These are phyloP conservation scores for Lipomyces kockii DNA, from an alignment of 805 yeast genomes.

Conservation along the genomic window DNA sequence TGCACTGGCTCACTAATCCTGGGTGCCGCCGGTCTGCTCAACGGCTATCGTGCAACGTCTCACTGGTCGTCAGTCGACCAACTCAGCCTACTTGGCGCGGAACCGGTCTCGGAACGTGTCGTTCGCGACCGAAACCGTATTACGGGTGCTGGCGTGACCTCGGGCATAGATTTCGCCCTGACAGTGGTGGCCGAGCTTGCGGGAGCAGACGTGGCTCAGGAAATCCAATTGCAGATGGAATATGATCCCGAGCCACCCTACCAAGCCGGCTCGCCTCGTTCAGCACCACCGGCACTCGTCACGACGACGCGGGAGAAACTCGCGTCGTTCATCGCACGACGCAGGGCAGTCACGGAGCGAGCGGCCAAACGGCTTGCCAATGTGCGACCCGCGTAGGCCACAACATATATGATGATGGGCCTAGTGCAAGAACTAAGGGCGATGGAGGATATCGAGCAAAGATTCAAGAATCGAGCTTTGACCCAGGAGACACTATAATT, in stretches of 20 bases:
- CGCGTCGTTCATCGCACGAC: not conserved
- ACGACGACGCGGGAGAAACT: not conserved
- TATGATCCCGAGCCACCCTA: slow-evolving; percentile 16
- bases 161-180: slow-evolving; percentile 15
- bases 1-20: slow-evolving; percentile 18
- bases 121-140: slow-evolving; percentile 15
- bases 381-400: not conserved
- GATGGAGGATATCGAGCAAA: too few relatives aligned
- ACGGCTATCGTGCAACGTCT: slow-evolving; percentile 7
- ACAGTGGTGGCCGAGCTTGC: slow-evolving; percentile 9
- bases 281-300: slow-evolving; percentile 6
- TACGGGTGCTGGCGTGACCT: slow-evolving; percentile 17
- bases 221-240: slow-evolving; percentile 4
- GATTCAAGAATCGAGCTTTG: too few relatives aligned
- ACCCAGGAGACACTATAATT: too few relatives aligned
- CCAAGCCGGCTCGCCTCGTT: slow-evolving; percentile 4
- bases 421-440: too few relatives aligned
- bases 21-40: slow-evolving; percentile 15
- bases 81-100: slow-evolving; percentile 15
- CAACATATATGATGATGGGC: not conserved
- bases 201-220: slow-evolving; percentile 11
- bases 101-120: slow-evolving; percentile 12
- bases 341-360: slow-evolving; percentile 7
- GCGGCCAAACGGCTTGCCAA: slow-evolving; percentile 1
- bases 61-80: slow-evolving; percentile 17